Conservation (phyloP, 2,329 filamentous ascomycete genomes). For the Scedosporium dehoogii region DNA sequence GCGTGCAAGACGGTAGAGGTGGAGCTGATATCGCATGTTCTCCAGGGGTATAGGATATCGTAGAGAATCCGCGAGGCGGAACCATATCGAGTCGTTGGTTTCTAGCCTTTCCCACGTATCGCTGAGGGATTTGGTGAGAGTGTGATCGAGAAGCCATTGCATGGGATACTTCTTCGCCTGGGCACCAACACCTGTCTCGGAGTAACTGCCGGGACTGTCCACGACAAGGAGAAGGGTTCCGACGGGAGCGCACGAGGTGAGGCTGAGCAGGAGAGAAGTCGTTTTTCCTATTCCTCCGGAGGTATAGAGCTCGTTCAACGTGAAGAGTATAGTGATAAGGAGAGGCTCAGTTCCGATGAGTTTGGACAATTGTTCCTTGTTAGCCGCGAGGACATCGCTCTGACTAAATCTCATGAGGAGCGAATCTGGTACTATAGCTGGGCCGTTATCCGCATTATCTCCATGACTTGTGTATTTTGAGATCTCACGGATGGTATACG, state of each 20-base stretch:
- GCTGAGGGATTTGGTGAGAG: conserved; percentile 44
- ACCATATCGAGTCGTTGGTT: conserved; percentile 75
- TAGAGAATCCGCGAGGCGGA: conserved; percentile 57
- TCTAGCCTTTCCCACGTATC: conserved; percentile 63
- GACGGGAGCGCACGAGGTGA: conserved; percentile 47
- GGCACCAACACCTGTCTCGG: conserved; percentile 62
- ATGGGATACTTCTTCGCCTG: conserved; percentile 69
- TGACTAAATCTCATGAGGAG: conserved; percentile 34
- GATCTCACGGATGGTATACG: conserved; percentile 28
- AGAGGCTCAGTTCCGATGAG: conserved; percentile 26
- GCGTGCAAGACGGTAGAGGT: conserved; percentile 53
- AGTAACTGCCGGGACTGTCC: conserved; percentile 90
- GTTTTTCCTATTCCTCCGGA: conserved; percentile 61
- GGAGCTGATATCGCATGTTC: conserved; percentile 91
- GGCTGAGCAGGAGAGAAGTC: conserved; percentile 61
- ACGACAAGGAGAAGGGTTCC: conserved; percentile 72
- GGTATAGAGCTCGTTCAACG: conserved; percentile 89
- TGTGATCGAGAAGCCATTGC: conserved; percentile 84
- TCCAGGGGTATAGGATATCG: conserved; percentile 79
- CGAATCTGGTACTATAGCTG: conserved; percentile 29
- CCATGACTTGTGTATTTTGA: conserved; percentile 43
- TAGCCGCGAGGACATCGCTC: conserved; percentile 20
- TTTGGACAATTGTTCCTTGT: neutral
- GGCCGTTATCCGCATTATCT: conserved; percentile 30
- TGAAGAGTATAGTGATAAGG: conserved; percentile 82